phyloP scores from a whole-genome alignment of 1,139 yeast species.

The Pichia sp. region DNA sequence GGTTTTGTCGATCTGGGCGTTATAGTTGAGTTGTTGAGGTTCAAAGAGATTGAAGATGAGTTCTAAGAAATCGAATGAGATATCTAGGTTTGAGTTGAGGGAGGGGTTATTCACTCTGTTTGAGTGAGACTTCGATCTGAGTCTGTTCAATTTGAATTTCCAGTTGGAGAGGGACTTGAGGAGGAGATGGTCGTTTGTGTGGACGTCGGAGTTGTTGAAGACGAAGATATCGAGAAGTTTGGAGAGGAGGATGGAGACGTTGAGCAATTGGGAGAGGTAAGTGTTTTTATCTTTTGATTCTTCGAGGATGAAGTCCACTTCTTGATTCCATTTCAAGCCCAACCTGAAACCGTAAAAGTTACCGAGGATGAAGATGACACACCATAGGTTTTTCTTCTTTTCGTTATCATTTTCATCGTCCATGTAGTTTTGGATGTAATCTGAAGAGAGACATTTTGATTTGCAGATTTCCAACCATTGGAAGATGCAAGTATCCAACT shows the following conservation, averaged over 20 bases:
- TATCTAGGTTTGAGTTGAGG: slow-evolving; percentile 8
- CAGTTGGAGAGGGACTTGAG: slow-evolving; percentile 25
- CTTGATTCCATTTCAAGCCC: slow-evolving; percentile 28
- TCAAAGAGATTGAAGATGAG: slow-evolving; percentile 22
- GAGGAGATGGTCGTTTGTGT: slow-evolving; percentile 16
- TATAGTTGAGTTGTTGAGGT: slow-evolving; percentile 10
- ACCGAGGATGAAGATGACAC: slow-evolving; percentile 26
- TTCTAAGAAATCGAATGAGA: slow-evolving; percentile 18
- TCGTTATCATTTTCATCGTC: slow-evolving; percentile 1
- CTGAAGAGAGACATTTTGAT: slow-evolving; percentile 20
- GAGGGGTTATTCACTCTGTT: background rate
- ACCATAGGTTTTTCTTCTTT: slow-evolving; percentile 24
- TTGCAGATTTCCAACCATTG: slow-evolving; percentile 27
- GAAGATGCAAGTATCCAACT: slow-evolving; percentile 21
- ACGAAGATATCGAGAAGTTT: slow-evolving; percentile 24
- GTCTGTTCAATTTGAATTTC: slow-evolving; percentile 21
- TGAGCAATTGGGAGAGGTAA: slow-evolving; percentile 22
- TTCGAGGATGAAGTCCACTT: slow-evolving; percentile 22
- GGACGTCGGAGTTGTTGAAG: slow-evolving; percentile 15
- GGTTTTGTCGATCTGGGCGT: slow-evolving; percentile 5
- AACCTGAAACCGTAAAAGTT: slow-evolving; percentile 25
- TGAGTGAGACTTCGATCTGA: slow-evolving; percentile 10
- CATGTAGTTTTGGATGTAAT: too few relatives aligned
- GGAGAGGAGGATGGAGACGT: slow-evolving; percentile 8
- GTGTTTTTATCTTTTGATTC: slow-evolving; percentile 15